Evolutionary conservation across 345 rosid species (phyloP).

Genomic region (Zanthoxylum bungeanum): DNA sequence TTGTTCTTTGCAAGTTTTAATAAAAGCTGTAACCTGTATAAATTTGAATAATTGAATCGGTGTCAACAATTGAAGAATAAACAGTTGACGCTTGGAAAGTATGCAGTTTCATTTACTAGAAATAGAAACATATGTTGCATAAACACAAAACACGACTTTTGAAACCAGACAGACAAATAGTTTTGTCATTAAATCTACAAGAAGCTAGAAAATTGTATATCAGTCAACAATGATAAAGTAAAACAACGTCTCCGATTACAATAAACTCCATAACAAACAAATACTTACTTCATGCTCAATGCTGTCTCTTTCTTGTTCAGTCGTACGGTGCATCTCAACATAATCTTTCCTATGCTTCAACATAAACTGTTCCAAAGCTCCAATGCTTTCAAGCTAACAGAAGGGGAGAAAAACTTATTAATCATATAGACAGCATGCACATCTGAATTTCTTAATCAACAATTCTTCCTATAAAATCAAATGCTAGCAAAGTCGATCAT

Average conservation of each 20-base stretch:
- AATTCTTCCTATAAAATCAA: background rate
- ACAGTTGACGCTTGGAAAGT: background rate
- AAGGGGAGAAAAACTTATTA: background rate
- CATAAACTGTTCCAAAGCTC: constrained; percentile 71
- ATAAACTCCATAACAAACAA: background rate
- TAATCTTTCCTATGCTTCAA: constrained; percentile 80
- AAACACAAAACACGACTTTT: background rate
- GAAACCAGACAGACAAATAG: background rate
- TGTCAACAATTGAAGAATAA: background rate
- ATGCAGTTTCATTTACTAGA: background rate
- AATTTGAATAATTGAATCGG: background rate
- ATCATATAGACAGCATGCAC: background rate
- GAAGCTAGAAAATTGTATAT: background rate
- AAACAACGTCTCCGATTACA: constrained; percentile 6
- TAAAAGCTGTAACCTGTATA: constrained; percentile 69
- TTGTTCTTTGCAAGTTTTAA: constrained; percentile 87
- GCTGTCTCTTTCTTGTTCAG: constrained; percentile 82
- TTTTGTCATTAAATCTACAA: background rate
- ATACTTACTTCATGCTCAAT: constrained; percentile 85
- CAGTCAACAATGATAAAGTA: background rate
- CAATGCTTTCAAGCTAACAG: constrained; percentile 65
- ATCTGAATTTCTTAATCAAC: background rate
- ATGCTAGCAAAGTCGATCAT: background rate
- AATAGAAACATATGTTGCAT: background rate
- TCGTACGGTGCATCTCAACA: constrained; percentile 74